phyloP scores from a whole-genome alignment of 139 green algal species.

The Eudorina sp. region DNA sequence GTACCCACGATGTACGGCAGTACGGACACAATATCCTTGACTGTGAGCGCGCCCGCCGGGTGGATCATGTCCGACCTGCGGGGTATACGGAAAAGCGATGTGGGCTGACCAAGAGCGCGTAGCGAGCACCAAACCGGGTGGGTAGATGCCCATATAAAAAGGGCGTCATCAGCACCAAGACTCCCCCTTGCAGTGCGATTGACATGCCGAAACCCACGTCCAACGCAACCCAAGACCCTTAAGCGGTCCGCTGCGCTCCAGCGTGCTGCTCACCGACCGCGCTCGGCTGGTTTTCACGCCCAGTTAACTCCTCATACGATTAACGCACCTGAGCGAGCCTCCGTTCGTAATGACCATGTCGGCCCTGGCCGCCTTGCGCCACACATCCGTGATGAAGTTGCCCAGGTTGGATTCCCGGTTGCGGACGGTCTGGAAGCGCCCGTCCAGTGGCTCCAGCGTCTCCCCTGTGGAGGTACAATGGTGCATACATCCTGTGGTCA shows the following conservation, averaged over 20 bases:
- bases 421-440: constrained; percentile 75
- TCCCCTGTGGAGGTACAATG: constrained; percentile 21
- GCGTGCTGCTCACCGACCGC: too few species aligned
- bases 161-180: too few species aligned
- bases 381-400: constrained; percentile 75
- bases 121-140: too few species aligned
- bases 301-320: background rate
- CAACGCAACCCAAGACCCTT: too few species aligned
- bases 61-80: constrained; percentile 59
- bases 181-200: too few species aligned
- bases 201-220: too few species aligned
- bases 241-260: too few species aligned
- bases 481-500: too few species aligned
- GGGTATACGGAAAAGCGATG: too few species aligned
- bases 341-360: constrained; percentile 76
- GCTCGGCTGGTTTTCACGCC: too few species aligned
- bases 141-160: too few species aligned
- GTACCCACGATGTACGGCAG: constrained; percentile 83
- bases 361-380: constrained; percentile 48
- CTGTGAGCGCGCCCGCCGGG: constrained; percentile 59
- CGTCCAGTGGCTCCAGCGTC: constrained; percentile 66
- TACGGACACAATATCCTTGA: constrained; percentile 77
- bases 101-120: too few species aligned
- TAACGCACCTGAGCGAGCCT: constrained; percentile 67
- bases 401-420: constrained; percentile 79